phyloP scores from a whole-genome alignment of 495 filamentous ascomycete species.

The Hypoxylon intermedium region DNA sequence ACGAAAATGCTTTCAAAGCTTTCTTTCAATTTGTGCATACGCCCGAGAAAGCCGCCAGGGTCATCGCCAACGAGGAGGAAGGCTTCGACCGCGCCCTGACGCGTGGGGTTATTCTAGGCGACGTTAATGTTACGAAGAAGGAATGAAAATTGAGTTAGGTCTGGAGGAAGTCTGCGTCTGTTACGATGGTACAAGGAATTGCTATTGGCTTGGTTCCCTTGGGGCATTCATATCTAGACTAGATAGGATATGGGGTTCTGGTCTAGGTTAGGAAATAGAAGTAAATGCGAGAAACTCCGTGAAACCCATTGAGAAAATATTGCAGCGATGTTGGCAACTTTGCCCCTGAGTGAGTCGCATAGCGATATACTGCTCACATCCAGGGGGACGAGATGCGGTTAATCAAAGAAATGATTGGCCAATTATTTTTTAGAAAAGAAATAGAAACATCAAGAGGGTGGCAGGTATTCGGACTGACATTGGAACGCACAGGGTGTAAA shows the following conservation, averaged over 20 bases:
- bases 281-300: too few species aligned
- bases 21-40: constrained; percentile 40
- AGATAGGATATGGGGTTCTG: too few species aligned
- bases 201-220: background rate
- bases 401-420: too few species aligned
- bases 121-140: constrained; percentile 23
- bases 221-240: background rate
- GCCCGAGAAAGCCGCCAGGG: constrained; percentile 33
- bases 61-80: constrained; percentile 40
- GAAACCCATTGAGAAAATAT: too few species aligned
- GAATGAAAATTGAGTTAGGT: background rate
- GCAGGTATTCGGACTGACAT: constrained; percentile 6
- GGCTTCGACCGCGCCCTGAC: constrained; percentile 44
- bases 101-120: constrained; percentile 42
- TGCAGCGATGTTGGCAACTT: too few species aligned
- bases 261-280: too few species aligned
- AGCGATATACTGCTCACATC: too few species aligned
- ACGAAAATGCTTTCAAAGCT: constrained; percentile 41
- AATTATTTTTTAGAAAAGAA: too few species aligned
- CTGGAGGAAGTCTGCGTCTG: background rate
- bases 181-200: background rate
- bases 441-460: background rate
- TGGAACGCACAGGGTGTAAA: background rate
- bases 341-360: too few species aligned
- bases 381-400: too few species aligned